Conservation (phyloP, 345 rosid species). For the Mercurialis annua region DNA sequence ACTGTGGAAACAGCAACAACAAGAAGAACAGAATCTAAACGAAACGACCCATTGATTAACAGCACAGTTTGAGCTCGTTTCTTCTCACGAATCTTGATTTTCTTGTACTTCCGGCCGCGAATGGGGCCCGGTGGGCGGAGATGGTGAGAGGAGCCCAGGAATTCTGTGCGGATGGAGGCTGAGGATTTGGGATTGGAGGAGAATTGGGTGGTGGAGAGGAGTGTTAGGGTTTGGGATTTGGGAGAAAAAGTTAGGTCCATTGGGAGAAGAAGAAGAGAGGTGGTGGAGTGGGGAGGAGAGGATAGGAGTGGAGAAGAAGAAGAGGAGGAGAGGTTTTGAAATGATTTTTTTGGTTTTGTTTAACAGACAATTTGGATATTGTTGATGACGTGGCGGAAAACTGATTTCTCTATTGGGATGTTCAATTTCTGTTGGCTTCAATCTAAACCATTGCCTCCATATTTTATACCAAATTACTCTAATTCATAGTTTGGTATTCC, state of each 20-base stretch:
- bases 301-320: constrained; percentile 17
- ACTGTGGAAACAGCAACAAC: constrained; percentile 58
- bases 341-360: background rate
- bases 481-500: no score
- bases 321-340: constrained; percentile 19
- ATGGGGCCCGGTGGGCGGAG: constrained; percentile 47
- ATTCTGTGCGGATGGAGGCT: constrained; percentile 37
- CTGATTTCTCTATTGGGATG: background rate
- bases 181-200: constrained; percentile 30
- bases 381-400: constrained; percentile 18
- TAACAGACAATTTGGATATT: constrained; percentile 16
- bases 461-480: no score
- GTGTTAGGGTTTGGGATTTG: constrained; percentile 7
- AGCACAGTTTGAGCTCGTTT: constrained; percentile 37
- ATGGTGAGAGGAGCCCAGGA: constrained; percentile 48
- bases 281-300: constrained; percentile 14
- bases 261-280: constrained; percentile 16
- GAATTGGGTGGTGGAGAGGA: background rate
- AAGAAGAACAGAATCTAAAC: constrained; percentile 40
- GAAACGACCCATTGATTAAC: constrained; percentile 49
- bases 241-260: constrained; percentile 53
- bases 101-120: constrained; percentile 25
- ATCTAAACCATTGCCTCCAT: background rate
- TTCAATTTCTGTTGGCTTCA: background rate
- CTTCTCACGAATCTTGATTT: constrained; percentile 12